Base-by-base conservation (phyloP, 176 grass and related monocot genomes). In the Hordeum marinum region DNA sequence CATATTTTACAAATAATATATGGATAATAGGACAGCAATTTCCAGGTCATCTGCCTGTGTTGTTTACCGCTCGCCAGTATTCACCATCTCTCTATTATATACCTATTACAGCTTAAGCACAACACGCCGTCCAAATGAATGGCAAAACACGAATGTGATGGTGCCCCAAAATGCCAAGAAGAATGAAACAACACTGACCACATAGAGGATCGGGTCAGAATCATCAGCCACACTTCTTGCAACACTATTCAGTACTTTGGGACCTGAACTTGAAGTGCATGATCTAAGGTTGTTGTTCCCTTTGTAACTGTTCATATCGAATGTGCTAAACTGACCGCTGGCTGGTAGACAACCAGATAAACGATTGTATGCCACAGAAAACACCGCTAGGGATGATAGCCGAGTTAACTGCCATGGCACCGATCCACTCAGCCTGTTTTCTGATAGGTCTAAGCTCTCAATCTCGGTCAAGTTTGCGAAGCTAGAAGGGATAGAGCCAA, bases 361-460 rank as follows among this genome's bases (percentile, higher is more conserved):
- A 4, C 62, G 48, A 39, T 88, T 88, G 12, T 84, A 72, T 24
- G 86, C 86, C 45, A 88, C 84, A 6, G 32, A 80, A 31, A 86
- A 86, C 10, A 23, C 39, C 12, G 0, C 75, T 35, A 86, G 41
- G 1, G 15, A 32, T 7, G 27, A 75, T 4, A 54, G 5, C 4
- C 17, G 4, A 20, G 45, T 34, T 75, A 75, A 4, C 15, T 54
- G 2, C 72, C 26, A 2, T 7, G 45, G 45, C 7, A 75, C 12
- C 1, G 9, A 48, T 11, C 72, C 45, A 34, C 1, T 75, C 15
- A 54, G 9, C 27, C 9, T 75, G 5, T 75, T 75, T 5, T 7
- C 0, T 2, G 72, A 75, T 2, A 75, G 27, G 17, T 75, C 45
- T 6, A 75, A 34, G 26, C 72, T 75, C 12, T 75, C 45, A 0